Conservation (phyloP, 2,329 filamentous ascomycete species). For the Lasiodiplodia citricola region DNA sequence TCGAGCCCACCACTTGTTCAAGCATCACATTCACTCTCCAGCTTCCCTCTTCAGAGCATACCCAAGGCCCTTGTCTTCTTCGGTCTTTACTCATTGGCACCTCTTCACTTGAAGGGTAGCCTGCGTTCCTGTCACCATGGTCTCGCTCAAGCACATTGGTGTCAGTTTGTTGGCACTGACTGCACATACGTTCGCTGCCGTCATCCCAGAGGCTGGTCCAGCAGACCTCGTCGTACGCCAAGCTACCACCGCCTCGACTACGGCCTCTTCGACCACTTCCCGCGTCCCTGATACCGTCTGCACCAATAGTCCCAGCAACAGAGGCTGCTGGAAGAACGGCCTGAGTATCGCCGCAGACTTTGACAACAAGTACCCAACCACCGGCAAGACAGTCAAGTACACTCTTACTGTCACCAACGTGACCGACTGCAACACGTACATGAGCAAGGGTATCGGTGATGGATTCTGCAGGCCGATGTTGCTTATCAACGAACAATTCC, state of each 20-base stretch:
- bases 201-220: slow-evolving; percentile 32
- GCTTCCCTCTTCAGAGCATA: slow-evolving; percentile 1
- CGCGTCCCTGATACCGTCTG: slow-evolving; percentile 40
- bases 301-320: slow-evolving; percentile 46
- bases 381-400: slow-evolving; percentile 46
- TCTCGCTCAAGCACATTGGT: slow-evolving; percentile 30
- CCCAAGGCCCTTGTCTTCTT: neutral
- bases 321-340: slow-evolving; percentile 50
- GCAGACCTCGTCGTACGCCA: slow-evolving; percentile 7
- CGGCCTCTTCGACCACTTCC: slow-evolving; percentile 23
- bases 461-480: slow-evolving; percentile 38
- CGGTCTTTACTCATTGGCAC: slow-evolving; percentile 12
- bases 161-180: slow-evolving; percentile 26
- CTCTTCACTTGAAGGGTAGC: neutral
- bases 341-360: slow-evolving; percentile 53
- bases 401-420: slow-evolving; percentile 49
- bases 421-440: slow-evolving; percentile 42
- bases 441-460: slow-evolving; percentile 31
- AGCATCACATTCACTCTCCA: slow-evolving; percentile 18
- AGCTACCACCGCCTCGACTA: slow-evolving; percentile 27
- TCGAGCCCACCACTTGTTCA: neutral
- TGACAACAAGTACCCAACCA: slow-evolving; percentile 49
- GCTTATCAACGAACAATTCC: slow-evolving; percentile 62
- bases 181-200: slow-evolving; percentile 35
- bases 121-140: slow-evolving; percentile 30